Evolutionary conservation across 2,329 filamentous ascomycete species (phyloP).

Genomic region (Triangularia verruculosa): DNA sequence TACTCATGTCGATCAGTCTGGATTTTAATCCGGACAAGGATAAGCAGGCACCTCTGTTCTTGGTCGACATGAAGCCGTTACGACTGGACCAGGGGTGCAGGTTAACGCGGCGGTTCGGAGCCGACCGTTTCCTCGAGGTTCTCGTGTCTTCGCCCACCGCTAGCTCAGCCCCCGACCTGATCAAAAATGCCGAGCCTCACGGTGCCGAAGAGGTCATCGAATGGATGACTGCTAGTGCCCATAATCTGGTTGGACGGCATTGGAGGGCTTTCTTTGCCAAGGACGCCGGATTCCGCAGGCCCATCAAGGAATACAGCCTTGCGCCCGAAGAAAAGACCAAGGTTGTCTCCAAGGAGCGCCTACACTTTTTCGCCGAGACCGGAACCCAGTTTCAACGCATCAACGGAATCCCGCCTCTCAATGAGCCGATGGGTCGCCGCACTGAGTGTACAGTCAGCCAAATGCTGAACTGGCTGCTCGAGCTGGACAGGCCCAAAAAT

Average conservation of each 20-base stretch:
- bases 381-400: slow-evolving; percentile 41
- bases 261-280: slow-evolving; percentile 50
- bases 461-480: slow-evolving; percentile 54
- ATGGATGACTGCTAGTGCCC: slow-evolving; percentile 41
- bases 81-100: slow-evolving; percentile 50
- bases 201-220: slow-evolving; percentile 36
- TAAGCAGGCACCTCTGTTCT: slow-evolving; percentile 41
- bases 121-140: slow-evolving; percentile 58
- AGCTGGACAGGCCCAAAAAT: slow-evolving; percentile 40
- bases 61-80: slow-evolving; percentile 47
- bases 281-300: slow-evolving; percentile 38
- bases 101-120: slow-evolving; percentile 53
- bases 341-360: slow-evolving; percentile 37
- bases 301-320: slow-evolving; percentile 34
- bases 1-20: slow-evolving; percentile 45
- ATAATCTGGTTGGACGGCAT: slow-evolving; percentile 44
- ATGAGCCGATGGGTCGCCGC: slow-evolving; percentile 31
- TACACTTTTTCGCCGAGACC: slow-evolving; percentile 55
- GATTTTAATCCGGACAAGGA: slow-evolving; percentile 32
- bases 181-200: slow-evolving; percentile 32
- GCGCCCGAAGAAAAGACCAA: slow-evolving; percentile 32
- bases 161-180: slow-evolving; percentile 28
- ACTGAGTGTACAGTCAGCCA: slow-evolving; percentile 37
- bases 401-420: slow-evolving; percentile 14
- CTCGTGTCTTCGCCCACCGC: slow-evolving; percentile 45